Evolutionary conservation across 331 rosid genomes (phyloP), one percentile per base, ranked within the genome.

Genomic region (Spiraea crenata): DNA sequence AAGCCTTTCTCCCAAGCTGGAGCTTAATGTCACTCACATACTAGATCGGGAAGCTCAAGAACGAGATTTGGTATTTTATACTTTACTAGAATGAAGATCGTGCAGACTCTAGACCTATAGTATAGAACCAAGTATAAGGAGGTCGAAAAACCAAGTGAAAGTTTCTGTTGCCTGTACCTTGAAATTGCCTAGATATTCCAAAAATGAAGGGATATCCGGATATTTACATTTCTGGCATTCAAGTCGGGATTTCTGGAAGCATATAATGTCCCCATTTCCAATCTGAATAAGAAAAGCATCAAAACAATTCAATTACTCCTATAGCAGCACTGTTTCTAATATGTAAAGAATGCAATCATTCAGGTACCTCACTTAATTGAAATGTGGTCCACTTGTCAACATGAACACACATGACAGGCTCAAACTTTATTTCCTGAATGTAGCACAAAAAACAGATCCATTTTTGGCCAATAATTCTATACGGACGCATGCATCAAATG

Each of bases 241-340:
- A 69, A 48, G 72, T 49, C 64, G 65, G 62, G 79, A 64, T 72
- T 92, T 92, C 84, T 92, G 96, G 72, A 85, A 83, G 86, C 98
- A 92, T 67, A 92, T 84, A 73, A 92, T 92, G 76, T 92, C 98
- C 49, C 98, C 98, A 63, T 89, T 92, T 81, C 89, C 96, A 72
- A 92, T 82, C 98, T 92, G 84, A 46, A 84, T 67, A 77, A 39
- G 35, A 48, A 50, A 39, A 13, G 1, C 70, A 72, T 31, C 62
- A 31, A 56, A 52, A 67, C 20, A 40, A 25, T 25, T 40, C 19
- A 76, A 35, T 45, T 25, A 25, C 31, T 44, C 9, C 39, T 31
- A 17, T 9, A 3, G 41, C 81, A 48, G 41, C n/a, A 15, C 52
- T 65, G 46, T 67, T 25, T 12, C 48, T 16, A 57, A 17, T 57